A percentile compares a stretch with the other conserved stretches of the same genome.
Conservation (phyloP, 176 grass and related monocot genomes). For the Musa beccarii region DNA sequence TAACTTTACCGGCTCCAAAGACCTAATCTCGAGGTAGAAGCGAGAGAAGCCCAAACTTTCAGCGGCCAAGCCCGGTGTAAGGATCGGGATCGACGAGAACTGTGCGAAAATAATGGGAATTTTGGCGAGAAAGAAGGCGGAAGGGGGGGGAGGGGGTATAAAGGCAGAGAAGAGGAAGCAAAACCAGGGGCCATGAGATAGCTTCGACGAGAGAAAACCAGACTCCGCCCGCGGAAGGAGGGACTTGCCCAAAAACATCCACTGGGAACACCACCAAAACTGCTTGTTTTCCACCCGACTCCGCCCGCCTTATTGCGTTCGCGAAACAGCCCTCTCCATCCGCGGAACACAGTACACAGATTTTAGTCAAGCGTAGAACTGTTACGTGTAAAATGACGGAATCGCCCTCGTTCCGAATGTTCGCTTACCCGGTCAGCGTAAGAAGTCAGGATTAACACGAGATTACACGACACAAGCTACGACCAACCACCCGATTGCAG, state of each 20-base stretch:
- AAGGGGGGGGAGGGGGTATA: not conserved
- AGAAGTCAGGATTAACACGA: no score
- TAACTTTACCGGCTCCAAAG: not conserved
- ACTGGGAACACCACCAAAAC: not conserved
- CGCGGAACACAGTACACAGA: not conserved
- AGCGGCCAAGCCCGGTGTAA: not conserved
- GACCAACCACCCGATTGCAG: no score
- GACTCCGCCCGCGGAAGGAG: not conserved
- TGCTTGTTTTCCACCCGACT: not conserved
- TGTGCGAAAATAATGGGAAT: not conserved
- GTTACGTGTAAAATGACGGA: not conserved
- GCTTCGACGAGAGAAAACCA: not conserved
- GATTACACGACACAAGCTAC: no score
- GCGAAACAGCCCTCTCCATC: not conserved
- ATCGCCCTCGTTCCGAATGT: not conserved
- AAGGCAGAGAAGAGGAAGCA: not conserved
- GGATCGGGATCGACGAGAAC: not conserved
- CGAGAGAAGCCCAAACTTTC: not conserved
- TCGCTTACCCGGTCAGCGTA: no score
- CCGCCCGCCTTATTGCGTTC: not conserved
- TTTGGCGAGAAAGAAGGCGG: not conserved
- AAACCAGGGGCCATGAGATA: slow-evolving; percentile 8
- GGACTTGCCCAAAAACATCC: no score
- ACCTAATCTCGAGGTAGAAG: not conserved
- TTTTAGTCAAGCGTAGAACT: not conserved